These are phyloP conservation scores for Dorcoceras hygrometricum DNA, from an alignment of 257 asterid genomes.

Conservation along the genomic window DNA sequence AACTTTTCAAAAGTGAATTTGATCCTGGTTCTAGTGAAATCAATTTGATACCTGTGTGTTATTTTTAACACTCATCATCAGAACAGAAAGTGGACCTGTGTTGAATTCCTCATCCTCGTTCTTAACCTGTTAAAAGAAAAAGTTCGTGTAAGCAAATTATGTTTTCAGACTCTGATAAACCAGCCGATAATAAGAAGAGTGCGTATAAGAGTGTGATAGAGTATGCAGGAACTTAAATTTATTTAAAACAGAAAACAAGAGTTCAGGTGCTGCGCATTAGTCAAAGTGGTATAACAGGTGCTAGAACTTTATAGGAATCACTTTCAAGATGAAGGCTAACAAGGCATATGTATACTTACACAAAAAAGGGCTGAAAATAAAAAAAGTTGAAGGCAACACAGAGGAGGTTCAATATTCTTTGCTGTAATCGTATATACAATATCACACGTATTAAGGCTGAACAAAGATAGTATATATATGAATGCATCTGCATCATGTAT, in stretches of 20 bases:
- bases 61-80: constrained; percentile 58
- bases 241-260: neutral
- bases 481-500: neutral
- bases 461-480: neutral
- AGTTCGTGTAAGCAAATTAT: neutral
- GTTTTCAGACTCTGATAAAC: no score
- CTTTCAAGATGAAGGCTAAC: neutral
- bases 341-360: no score
- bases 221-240: neutral
- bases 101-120: constrained; percentile 96
- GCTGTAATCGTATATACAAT: neutral
- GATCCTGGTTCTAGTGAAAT: neutral
- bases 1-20: neutral
- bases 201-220: neutral
- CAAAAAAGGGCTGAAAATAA: neutral
- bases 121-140: constrained; percentile 41
- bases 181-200: neutral
- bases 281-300: neutral
- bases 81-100: constrained; percentile 91
- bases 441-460: neutral
- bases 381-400: neutral
- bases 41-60: constrained; percentile 47
- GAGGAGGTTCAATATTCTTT: neutral
- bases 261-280: neutral
- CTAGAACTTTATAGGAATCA: neutral